phyloP scores from a whole-genome alignment of 2,329 filamentous ascomycete genomes.

The Alternaria dauci region DNA sequence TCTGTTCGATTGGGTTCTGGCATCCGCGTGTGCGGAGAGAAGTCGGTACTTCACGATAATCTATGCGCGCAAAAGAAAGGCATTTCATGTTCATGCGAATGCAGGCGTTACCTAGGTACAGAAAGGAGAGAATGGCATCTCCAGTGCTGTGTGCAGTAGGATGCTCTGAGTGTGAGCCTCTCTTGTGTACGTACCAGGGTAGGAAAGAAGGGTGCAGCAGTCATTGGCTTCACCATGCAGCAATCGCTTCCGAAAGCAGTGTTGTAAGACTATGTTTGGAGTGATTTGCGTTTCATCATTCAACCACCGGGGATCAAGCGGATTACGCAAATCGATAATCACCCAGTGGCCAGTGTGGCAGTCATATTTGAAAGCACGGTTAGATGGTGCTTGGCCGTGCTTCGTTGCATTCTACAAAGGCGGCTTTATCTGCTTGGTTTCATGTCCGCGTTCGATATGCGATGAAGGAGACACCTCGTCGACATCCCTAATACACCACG shows the following conservation, averaged over 20 bases:
- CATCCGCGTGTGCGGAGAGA: background rate
- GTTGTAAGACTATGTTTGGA: background rate
- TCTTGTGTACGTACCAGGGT: background rate
- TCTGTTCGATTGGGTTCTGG: background rate
- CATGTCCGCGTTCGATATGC: conserved; percentile 3
- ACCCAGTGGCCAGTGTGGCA: conserved; percentile 5
- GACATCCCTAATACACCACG: background rate
- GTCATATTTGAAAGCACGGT: conserved; percentile 2
- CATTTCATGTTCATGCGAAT: conserved; percentile 1
- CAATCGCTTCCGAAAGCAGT: background rate
- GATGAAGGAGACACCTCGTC: conserved; percentile 1
- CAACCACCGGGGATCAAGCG: conserved; percentile 7
- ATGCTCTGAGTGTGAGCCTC: background rate
- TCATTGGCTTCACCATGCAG: background rate
- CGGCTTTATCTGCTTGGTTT: conserved; percentile 8
- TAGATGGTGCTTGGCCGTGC: conserved; percentile 2
- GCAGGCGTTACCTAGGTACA: background rate
- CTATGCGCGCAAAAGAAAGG: conserved; percentile 7
- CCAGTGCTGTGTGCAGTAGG: background rate
- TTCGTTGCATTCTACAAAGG: conserved; percentile 14
- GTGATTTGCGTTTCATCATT: conserved; percentile 4
- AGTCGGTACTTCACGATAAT: conserved; percentile 7
- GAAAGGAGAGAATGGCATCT: background rate
- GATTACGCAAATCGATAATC: conserved; percentile 5
- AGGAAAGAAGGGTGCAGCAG: background rate